Base-by-base conservation (phyloP, 1,284 basidiomycete genomes). In the Fomitopsis betulina region DNA sequence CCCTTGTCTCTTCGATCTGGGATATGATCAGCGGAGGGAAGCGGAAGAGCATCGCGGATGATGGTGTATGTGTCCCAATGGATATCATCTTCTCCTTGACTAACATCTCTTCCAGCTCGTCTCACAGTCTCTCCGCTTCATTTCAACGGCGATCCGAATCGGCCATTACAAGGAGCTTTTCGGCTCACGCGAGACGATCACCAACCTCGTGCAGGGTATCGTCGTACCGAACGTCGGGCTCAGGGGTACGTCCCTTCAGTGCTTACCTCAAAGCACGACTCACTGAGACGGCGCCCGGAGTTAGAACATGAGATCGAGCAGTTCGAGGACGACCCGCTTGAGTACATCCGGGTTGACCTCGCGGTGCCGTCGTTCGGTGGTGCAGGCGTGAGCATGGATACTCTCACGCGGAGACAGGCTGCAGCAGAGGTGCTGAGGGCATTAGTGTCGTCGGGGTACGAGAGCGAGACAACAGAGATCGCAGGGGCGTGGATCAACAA, bases 291-390 rank as follows among this genome's bases (percentile, higher is more conserved):
- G 17, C 21, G 25, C 13, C 19, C 39, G 19, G 42, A 39, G 12
- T 55, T 58, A 75, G 89, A 92, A 55, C 89, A 94, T 63, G 96
- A 98, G 62, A 84, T 96, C 60, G 96, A 99, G 69, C 89, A 96
- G 73, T 98, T 99, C 68, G 94, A 98, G 73, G 96, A 99, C 62
- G 95, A 98, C 65, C 96, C 96, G 0, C 84, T 96, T 51, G 96
- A 98, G 70, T 99, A 93, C 72, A 93, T 99, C 63, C 87, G 95
- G 19, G 80, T 93, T 32, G 96, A 98, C 70, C 78, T 99, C 32
- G 76, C 87, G 3, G 76, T 96, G 15, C 86, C 91, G n/a, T 77
- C 82, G 12, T 63, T 68, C 42, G 68, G 66, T 43, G 66, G 67
- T 21, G 67, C 74, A 13, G 73, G 74, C 35, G 71, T 78, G 37